These are phyloP conservation scores for Grifola frondosa DNA, from an alignment of 1,284 basidiomycete genomes.

Conservation along the genomic window DNA sequence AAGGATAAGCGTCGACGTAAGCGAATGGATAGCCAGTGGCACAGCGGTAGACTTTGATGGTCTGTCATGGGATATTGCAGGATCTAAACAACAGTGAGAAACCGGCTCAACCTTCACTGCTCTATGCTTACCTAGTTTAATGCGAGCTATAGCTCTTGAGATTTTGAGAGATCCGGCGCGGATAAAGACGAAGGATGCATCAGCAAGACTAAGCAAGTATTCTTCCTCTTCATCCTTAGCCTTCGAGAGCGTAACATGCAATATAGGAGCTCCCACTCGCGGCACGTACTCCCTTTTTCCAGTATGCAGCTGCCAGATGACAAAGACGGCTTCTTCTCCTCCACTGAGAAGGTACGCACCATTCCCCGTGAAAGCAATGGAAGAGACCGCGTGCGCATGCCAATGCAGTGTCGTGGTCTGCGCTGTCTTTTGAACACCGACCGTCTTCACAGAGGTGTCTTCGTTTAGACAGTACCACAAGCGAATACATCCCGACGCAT, in stretches of 20 bases:
- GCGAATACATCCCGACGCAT: conserved; percentile 81
- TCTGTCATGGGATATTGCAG: conserved; percentile 39
- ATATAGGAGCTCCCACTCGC: conserved; percentile 85
- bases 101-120: conserved; percentile 1
- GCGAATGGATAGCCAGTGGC: conserved; percentile 72
- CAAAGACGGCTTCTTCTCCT: conserved; percentile 94
- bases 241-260: conserved; percentile 63
- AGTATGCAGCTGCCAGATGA: conserved; percentile 91
- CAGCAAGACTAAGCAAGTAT: conserved; percentile 81
- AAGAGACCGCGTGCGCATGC: conserved; percentile 96
- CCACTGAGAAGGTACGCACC: conserved; percentile 94
- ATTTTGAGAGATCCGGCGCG: conserved; percentile 72
- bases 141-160: conserved; percentile 73
- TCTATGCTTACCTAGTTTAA: conserved; percentile 69
- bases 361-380: conserved; percentile 85
- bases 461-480: conserved; percentile 91
- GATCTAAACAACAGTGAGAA: conserved; percentile 37
- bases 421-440: conserved; percentile 67
- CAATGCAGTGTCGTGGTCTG: conserved; percentile 91
- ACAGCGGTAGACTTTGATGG: conserved; percentile 43
- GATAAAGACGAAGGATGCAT: conserved; percentile 83
- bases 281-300: conserved; percentile 91
- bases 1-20: conserved; percentile 77
- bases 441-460: conserved; percentile 46
- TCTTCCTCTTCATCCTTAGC: conserved; percentile 69